A percentile compares a stretch with the other conserved stretches of the same genome.
Conservation (phyloP, 306 rosid genomes). For the Acacia acuminata region DNA sequence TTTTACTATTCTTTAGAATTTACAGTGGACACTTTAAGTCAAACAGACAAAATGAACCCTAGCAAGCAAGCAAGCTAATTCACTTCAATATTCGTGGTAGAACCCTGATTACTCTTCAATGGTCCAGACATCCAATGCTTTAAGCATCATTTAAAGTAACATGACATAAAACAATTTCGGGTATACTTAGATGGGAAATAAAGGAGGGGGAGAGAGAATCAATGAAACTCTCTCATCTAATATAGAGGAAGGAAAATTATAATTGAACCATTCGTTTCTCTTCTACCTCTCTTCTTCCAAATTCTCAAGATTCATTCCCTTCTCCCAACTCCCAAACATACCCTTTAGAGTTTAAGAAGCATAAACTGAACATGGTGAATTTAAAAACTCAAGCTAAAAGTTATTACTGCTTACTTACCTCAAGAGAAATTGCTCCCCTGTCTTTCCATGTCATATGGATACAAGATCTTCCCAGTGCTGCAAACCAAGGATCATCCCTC, state of each 20-base stretch:
- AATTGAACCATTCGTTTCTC: neutral
- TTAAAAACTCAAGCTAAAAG: slow-evolving; percentile 27
- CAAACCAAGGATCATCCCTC: slow-evolving; percentile 95
- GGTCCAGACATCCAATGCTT: neutral
- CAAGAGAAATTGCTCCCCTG: slow-evolving; percentile 87
- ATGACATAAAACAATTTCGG: neutral
- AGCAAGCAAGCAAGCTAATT: slow-evolving; percentile 19
- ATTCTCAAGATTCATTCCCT: neutral
- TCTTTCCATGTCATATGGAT: slow-evolving; percentile 92
- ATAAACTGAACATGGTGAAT: slow-evolving; percentile 8
- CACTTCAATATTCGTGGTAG: slow-evolving; percentile 5
- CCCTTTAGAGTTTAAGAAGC: slow-evolving; percentile 6
- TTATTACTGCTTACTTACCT: slow-evolving; percentile 49
- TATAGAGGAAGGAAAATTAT: neutral
- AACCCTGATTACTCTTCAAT: slow-evolving; percentile 4
- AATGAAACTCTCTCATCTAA: neutral
- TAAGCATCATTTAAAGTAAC: slow-evolving; percentile 20
- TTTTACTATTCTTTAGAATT: slow-evolving; percentile 14
- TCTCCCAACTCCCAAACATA: neutral
- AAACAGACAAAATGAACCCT: slow-evolving; percentile 15
- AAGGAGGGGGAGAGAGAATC: neutral
- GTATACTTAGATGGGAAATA: neutral
- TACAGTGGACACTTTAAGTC: neutral
- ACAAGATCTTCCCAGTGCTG: slow-evolving; percentile 83
- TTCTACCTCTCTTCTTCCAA: neutral